Percentiles rank a stretch among this genome's conserved stretches.
Evolutionary conservation across 1,139 yeast species (phyloP).

Genomic region (Magnusiomyces magnusii): DNA sequence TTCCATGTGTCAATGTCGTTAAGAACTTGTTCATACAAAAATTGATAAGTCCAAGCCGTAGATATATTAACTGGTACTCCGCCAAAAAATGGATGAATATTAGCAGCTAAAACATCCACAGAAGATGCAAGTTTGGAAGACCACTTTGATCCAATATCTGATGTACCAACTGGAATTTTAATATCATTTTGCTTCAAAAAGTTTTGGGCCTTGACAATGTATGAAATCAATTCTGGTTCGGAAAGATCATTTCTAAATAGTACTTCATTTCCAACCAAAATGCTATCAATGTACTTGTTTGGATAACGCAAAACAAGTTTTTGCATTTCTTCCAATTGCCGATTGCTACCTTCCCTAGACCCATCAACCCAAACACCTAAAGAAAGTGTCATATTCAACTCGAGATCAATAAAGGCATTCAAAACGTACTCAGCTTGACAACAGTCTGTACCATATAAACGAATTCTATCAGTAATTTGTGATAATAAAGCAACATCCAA

Average conservation of each 20-base stretch:
- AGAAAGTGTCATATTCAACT: constrained; percentile 49
- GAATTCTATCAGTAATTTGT: constrained; percentile 48
- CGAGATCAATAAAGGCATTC: constrained; percentile 44
- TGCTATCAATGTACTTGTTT: constrained; percentile 41
- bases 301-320: constrained; percentile 42
- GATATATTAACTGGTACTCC: constrained; percentile 48
- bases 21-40: constrained; percentile 39
- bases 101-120: constrained; percentile 55
- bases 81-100: constrained; percentile 62
- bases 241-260: constrained; percentile 47
- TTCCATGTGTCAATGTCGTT: constrained; percentile 23
- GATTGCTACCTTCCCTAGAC: constrained; percentile 39
- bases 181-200: constrained; percentile 32
- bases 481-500: constrained; percentile 52
- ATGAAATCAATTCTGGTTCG: constrained; percentile 35
- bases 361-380: constrained; percentile 60
- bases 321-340: constrained; percentile 36
- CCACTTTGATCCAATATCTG: constrained; percentile 46
- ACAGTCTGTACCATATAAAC: constrained; percentile 60
- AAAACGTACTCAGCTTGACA: constrained; percentile 47
- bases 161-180: constrained; percentile 47
- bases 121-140: constrained; percentile 30
- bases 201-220: constrained; percentile 40
- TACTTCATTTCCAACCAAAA: constrained; percentile 59
- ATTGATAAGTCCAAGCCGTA: constrained; percentile 48